These are phyloP conservation scores for Hordeum vulgare DNA, from an alignment of 176 grass and related monocot genomes.

Conservation along the genomic window MorexV3_pseudomolecules_assembly NC_058522.1:477896281-477896780, in stretches of 20 bases:
- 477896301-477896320: slow-evolving; percentile 91
- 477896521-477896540: slow-evolving; percentile 14
- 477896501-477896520: not conserved
- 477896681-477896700: not conserved
- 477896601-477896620: too few relatives aligned
- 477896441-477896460: too few relatives aligned
- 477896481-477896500: too few relatives aligned
- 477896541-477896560: not conserved
- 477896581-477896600: slow-evolving; percentile 2
- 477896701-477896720: not conserved
- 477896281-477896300: slow-evolving; percentile 81
- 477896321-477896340: slow-evolving; percentile 83
- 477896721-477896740: not conserved
- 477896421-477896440: not conserved
- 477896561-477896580: not conserved
- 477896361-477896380: slow-evolving; percentile 16
- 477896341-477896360: slow-evolving; percentile 80
- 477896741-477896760: not conserved
- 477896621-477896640: too few relatives aligned
- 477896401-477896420: not conserved
- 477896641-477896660: not conserved
- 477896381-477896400: slow-evolving; percentile 16
- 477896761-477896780: not conserved
- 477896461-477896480: too few relatives aligned
- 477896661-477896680: not conserved